Percentiles rank a stretch among this genome's conserved stretches.
Conservation (phyloP, 2,329 filamentous ascomycete species). For the Rhexocercosporidium sp. region DNA sequence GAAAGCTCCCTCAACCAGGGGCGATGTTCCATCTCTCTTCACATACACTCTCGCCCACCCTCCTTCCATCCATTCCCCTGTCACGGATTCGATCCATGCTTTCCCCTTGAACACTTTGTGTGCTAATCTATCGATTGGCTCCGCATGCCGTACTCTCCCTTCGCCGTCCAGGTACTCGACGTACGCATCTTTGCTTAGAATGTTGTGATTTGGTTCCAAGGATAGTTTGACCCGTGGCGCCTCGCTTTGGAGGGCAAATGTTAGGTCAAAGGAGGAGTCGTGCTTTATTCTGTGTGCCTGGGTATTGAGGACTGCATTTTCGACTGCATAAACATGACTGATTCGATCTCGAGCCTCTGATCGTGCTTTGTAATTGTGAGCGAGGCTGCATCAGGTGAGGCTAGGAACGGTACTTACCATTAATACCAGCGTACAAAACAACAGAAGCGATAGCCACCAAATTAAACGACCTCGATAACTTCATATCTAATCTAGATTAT, state of each 20-base stretch:
- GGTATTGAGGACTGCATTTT: constrained; percentile 2
- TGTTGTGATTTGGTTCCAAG: constrained; percentile 11
- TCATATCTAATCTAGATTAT: not conserved
- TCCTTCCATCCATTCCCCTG: constrained; percentile 71
- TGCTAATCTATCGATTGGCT: constrained; percentile 64
- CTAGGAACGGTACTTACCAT: not conserved
- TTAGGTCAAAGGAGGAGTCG: constrained; percentile 11
- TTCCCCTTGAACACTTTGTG: constrained; percentile 84
- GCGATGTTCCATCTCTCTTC: constrained; percentile 72
- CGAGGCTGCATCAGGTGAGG: not conserved
- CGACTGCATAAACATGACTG: constrained; percentile 10
- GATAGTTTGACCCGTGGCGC: not conserved
- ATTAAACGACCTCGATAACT: constrained; percentile 5
- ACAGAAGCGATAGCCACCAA: not conserved
- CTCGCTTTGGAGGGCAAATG: not conserved
- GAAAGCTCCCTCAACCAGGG: constrained; percentile 88
- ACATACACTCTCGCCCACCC: constrained; percentile 86
- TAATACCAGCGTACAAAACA: not conserved
- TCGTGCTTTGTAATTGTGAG: not conserved
- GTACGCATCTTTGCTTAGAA: not conserved
- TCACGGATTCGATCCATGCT: constrained; percentile 68
- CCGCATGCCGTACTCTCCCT: constrained; percentile 6
- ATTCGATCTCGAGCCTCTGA: constrained; percentile 12
- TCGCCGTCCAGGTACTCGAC: constrained; percentile 7
- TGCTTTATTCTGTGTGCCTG: not conserved